Evolutionary conservation across 768 basidiomycete genomes (phyloP), one percentile per base, ranked within the genome.

Genomic region (Cantharellus cinnabarinus): DNA sequence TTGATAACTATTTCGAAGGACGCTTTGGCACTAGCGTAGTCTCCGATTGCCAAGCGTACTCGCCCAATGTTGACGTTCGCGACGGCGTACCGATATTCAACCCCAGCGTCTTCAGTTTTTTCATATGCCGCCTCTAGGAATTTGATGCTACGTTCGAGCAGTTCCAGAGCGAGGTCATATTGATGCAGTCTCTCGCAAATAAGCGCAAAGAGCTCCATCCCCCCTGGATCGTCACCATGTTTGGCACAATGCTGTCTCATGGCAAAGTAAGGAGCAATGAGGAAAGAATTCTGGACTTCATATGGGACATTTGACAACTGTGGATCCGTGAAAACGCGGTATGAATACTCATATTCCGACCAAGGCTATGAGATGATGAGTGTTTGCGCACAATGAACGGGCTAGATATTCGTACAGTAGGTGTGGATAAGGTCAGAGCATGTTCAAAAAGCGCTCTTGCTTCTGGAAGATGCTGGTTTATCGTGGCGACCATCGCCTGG

Each of bases 111-210:
- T 68, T 99, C 95, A 10, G 78, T 79, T 58, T 84, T 80, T 68
- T 99, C 95, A 70, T 95, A 99, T 37, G 77, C 76, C 1, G 79
- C 76, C 68, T 98, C 94, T n/a, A 98, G 72, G 5, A 90, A 73
- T 2, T 69, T 61, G 10, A 89, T 86, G 0, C 85, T 81, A 38
- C 75, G 75, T 41, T 73, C 68, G 44, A 91, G 73, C 41, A 80
- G 71, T 35, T 73, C 69, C 14, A 75, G 70, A 3, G 81, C 86
- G 38, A 80, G 73, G 14, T 80, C 78, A 38, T 76, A 65, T 42
- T 88, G 83, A 7, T 82, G 85, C 3, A 98, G 71, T 57, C 81
- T 77, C 67, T 99, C 95, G 67, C 84, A 89, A 29, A 97, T 72
- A 3, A 98, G 77, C 0, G 81, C 85, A 59, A 85, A 79, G 15